Evolutionary conservation across 78 protist species (phyloP).

Genomic region (Anaeramoeba ignava): DNA sequence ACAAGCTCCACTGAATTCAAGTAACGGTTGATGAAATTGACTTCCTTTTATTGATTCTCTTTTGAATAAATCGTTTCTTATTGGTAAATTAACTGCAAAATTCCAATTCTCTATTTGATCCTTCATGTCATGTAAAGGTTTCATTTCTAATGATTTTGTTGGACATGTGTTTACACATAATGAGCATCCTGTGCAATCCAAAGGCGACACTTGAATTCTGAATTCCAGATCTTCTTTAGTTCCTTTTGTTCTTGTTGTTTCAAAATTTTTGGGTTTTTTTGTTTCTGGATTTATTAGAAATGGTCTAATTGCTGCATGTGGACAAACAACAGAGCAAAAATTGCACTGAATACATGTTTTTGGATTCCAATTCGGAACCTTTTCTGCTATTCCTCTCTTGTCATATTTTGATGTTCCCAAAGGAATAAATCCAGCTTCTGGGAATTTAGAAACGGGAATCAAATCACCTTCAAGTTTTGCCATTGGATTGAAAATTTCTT

Average conservation of each 20-base stretch:
- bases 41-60: slow-evolving; percentile 30
- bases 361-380: too few relatives aligned
- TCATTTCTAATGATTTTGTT: slow-evolving; percentile 37
- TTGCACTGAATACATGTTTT: too few relatives aligned
- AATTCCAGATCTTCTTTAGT: background rate
- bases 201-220: slow-evolving; percentile 34
- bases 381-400: too few relatives aligned
- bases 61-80: slow-evolving; percentile 21
- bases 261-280: background rate
- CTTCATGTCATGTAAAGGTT: background rate
- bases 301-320: too few relatives aligned
- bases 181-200: slow-evolving; percentile 56
- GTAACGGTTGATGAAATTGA: slow-evolving; percentile 39
- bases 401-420: too few relatives aligned
- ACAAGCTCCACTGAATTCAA: slow-evolving; percentile 59
- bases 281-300: too few relatives aligned
- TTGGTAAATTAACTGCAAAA: slow-evolving; percentile 13
- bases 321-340: too few relatives aligned
- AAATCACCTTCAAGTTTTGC: too few relatives aligned
- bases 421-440: too few relatives aligned
- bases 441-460: too few relatives aligned
- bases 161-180: slow-evolving; percentile 45
- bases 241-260: background rate
- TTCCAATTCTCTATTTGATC: background rate
- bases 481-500: too few relatives aligned